These are phyloP conservation scores for Neoascochyta sp. DNA, from an alignment of 2,329 filamentous ascomycete genomes.

Conservation along the genomic window DNA sequence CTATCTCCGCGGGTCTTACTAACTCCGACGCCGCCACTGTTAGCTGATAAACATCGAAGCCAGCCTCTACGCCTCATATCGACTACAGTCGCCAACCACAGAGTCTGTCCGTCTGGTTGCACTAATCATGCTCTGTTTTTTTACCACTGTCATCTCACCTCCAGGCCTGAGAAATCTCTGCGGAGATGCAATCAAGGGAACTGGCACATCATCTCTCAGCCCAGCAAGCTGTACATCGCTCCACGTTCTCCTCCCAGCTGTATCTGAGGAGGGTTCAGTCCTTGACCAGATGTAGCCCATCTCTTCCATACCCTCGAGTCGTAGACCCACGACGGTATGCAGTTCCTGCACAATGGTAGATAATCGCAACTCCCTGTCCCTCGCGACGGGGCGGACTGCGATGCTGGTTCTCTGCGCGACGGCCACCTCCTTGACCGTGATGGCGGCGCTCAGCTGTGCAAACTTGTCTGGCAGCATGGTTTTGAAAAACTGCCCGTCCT, in stretches of 20 bases:
- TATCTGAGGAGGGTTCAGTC: not conserved
- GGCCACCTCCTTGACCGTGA: slow-evolving; percentile 17
- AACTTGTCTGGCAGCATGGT: slow-evolving; percentile 15
- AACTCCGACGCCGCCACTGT: too few species aligned
- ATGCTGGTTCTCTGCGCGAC: slow-evolving; percentile 22
- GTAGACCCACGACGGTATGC: slow-evolving; percentile 24
- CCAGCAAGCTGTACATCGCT: slow-evolving; percentile 19
- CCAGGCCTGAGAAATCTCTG: slow-evolving; percentile 9
- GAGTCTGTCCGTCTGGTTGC: too few species aligned
- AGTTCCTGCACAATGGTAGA: slow-evolving; percentile 10
- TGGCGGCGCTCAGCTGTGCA: slow-evolving; percentile 4
- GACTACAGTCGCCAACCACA: too few species aligned
- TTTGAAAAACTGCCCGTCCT: slow-evolving; percentile 18
- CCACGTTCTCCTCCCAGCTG: slow-evolving; percentile 10
- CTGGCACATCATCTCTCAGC: slow-evolving; percentile 19
- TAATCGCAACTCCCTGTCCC: not conserved
- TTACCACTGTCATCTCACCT: slow-evolving; percentile 12
- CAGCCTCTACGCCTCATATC: too few species aligned
- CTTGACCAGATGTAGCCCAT: slow-evolving; percentile 24
- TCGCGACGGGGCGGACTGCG: slow-evolving; percentile 7
- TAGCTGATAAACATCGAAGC: too few species aligned
- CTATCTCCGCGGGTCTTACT: too few species aligned
- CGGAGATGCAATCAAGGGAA: slow-evolving; percentile 15
- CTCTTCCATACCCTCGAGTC: slow-evolving; percentile 23
- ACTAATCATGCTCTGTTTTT: slow-evolving; percentile 20